Conservation (phyloP, 257 asterid species). For the Solanum piurae region DNA sequence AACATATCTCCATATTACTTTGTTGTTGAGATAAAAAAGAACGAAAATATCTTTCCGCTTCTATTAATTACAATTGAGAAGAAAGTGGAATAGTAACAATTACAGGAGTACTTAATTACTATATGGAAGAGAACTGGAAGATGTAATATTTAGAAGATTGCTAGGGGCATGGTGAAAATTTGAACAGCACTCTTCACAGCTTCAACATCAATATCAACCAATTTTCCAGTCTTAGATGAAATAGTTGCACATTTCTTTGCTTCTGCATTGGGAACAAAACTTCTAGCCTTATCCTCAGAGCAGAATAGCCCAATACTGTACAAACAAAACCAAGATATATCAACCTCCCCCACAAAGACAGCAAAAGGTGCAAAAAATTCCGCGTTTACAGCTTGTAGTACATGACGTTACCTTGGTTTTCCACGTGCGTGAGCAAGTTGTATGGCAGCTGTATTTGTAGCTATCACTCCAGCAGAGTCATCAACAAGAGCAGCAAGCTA, state of each 20-base stretch:
- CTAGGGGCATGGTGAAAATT: slow-evolving; percentile 58
- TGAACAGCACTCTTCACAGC: slow-evolving; percentile 52
- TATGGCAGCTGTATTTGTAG: slow-evolving; percentile 75
- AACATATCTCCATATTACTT: neutral
- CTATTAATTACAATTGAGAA: neutral
- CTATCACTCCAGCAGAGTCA: slow-evolving; percentile 78
- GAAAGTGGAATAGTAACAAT: neutral
- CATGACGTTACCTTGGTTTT: slow-evolving; percentile 64
- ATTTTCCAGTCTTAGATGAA: slow-evolving; percentile 69
- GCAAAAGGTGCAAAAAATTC: neutral
- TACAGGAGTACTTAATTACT: neutral
- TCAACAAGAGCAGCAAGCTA: slow-evolving; percentile 80
- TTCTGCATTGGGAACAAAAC: slow-evolving; percentile 54
- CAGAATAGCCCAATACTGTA: slow-evolving; percentile 67
- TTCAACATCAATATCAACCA: slow-evolving; percentile 63
- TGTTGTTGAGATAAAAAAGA: neutral
- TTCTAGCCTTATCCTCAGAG: slow-evolving; percentile 52
- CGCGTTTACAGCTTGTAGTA: neutral
- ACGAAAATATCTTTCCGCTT: neutral
- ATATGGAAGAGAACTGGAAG: neutral
- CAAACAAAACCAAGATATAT: neutral
- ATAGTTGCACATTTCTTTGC: slow-evolving; percentile 58
- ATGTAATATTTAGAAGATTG: neutral
- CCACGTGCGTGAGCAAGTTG: slow-evolving; percentile 71
- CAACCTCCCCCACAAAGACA: neutral